Base-by-base conservation (phyloP, 306 rosid species). In the Citrullus amarus region DNA sequence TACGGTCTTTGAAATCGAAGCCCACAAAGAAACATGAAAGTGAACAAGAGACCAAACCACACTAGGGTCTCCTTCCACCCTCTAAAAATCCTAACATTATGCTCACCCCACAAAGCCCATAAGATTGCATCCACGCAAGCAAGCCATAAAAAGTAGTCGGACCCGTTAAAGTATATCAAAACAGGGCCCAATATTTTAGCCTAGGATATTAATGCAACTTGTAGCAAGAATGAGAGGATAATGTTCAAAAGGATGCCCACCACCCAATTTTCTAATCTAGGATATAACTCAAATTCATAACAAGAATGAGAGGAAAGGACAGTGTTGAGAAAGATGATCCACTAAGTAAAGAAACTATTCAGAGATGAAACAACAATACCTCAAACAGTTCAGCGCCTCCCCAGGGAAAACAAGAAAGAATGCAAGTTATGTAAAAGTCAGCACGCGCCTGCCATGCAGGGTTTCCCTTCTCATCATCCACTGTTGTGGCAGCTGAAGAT, bases 401-500 rank as follows among this genome's bases (percentile, higher is more conserved):
- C 97, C 99, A 95, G 5, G 99, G 98, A 65, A 95, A 96, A 88
- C 92, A 95, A 38, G 99, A 91, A 63, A 95, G 85, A 81, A 95
- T 87, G 85, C 99, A 95, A 79, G 87, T 82, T 30, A 95, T 90
- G 84, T 92, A 95, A 82, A 95, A 95, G 86, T 95, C 99, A 56
- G 98, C 99, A 68, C 90, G 89, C 17, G 99, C 91, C 85, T 95
- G 99, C 97, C 99, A 95, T 76, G 97, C 84, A 50, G 99, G 97
- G 80, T 92, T 95, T 58, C 99, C 99, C 86, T 95, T 95, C 80
- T 92, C 99, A 74, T 95, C 99, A 58, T 95, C 99, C 43, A 92
- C 91, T 44, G 91, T 95, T 82, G 99, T 95, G 76, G 99, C 98
- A 86, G 99, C 99, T 50, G 98, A 91, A 36, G 99, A 95, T 77